A percentile compares a stretch with the other conserved stretches of the same genome.
phyloP scores from a whole-genome alignment of 208 protist species.

The Leishmania tarentolae region DNA sequence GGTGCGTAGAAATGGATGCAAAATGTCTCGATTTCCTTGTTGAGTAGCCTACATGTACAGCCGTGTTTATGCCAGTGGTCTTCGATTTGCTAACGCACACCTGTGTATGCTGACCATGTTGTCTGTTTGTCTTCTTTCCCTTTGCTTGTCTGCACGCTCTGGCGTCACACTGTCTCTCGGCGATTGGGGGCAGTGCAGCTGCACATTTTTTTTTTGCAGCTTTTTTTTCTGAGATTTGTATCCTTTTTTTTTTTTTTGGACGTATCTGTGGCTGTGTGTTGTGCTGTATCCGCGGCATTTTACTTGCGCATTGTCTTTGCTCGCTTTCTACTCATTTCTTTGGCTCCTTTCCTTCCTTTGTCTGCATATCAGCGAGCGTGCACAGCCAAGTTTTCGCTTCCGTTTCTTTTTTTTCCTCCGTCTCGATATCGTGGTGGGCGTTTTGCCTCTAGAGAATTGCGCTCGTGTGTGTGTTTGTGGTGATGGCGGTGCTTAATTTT shows the following conservation, averaged over 20 bases:
- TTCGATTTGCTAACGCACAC: background rate
- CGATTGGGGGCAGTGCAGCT: background rate
- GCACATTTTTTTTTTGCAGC: background rate
- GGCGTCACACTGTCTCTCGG: background rate
- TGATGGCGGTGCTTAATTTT: background rate
- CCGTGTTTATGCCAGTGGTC: background rate
- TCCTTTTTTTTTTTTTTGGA: background rate
- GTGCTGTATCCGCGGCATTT: background rate
- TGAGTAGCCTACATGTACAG: no score
- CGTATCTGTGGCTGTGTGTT: background rate
- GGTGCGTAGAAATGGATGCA: background rate
- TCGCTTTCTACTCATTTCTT: background rate
- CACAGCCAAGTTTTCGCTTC: background rate
- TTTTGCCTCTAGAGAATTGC: background rate
- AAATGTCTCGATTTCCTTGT: background rate
- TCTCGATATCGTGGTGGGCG: background rate
- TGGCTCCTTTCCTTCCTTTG: background rate
- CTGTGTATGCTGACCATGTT: background rate
- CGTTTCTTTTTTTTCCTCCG: background rate
- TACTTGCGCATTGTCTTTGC: background rate
- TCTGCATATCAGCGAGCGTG: background rate
- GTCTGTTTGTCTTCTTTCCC: background rate
- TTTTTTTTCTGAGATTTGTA: background rate
- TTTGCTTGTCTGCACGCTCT: background rate
- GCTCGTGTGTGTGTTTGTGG: background rate